A percentile compares a stretch with the other conserved stretches of the same genome.
phyloP scores from a whole-genome alignment of 2,329 filamentous ascomycete genomes.

The Penicillium corylophilum region DNA sequence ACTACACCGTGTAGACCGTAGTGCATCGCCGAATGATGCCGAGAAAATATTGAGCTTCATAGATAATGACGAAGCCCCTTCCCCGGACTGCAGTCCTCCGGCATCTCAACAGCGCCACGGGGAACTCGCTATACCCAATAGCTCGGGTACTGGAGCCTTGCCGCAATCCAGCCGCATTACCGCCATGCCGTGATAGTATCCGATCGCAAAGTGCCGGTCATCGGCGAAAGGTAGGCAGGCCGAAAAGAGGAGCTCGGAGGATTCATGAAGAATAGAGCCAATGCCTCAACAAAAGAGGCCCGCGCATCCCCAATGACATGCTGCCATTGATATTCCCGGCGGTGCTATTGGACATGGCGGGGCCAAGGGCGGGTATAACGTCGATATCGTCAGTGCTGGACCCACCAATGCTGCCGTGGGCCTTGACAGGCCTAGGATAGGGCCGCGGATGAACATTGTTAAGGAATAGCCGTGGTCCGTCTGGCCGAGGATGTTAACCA shows the following conservation, averaged over 20 bases:
- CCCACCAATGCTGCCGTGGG: constrained; percentile 1
- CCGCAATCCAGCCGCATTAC: not conserved
- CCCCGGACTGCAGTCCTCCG: constrained; percentile 11
- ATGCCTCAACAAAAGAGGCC: constrained; percentile 7
- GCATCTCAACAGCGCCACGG: not conserved
- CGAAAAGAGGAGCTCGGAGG: constrained; percentile 14
- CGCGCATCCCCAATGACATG: constrained; percentile 4
- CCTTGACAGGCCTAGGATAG: constrained; percentile 10
- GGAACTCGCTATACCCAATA: not conserved
- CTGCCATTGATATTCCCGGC: constrained; percentile 9
- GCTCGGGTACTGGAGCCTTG: not conserved
- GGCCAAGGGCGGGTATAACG: not conserved
- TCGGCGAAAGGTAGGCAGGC: constrained; percentile 14
- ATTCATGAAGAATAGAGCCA: constrained; percentile 4
- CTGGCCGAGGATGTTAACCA: constrained; percentile 1
- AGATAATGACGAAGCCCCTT: not conserved
- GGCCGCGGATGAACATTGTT: constrained; percentile 16
- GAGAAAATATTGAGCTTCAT: not conserved
- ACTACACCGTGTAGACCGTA: not conserved
- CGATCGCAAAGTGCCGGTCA: constrained; percentile 17
- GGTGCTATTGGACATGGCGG: constrained; percentile 11
- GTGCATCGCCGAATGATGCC: not conserved
- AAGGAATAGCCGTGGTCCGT: constrained; percentile 21
- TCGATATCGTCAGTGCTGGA: not conserved
- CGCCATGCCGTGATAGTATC: not conserved